A percentile compares a stretch with the other conserved stretches of the same genome.
Evolutionary conservation across 768 basidiomycete genomes (phyloP).

Genomic region (Pleurotus platypus): DNA sequence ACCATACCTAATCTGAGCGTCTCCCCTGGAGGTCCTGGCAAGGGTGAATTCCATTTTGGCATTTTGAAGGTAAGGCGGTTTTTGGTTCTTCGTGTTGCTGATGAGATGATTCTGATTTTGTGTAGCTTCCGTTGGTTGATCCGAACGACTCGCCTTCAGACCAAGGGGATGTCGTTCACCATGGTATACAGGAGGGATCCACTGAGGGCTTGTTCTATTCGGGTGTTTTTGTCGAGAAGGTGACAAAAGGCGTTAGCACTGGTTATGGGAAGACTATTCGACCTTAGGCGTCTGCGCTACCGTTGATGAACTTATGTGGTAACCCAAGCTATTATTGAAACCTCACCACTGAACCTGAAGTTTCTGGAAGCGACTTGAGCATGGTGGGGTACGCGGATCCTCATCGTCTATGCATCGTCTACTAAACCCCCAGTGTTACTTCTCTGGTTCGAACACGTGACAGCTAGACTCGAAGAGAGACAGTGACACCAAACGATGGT

Average conservation of each 20-base stretch:
- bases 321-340: too few species aligned
- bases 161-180: constrained; percentile 52
- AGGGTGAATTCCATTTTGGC: constrained; percentile 62
- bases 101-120: not conserved
- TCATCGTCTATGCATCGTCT: too few species aligned
- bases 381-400: too few species aligned
- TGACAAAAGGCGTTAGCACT: constrained; percentile 32
- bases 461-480: too few species aligned
- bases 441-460: too few species aligned
- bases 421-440: too few species aligned
- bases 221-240: constrained; percentile 52
- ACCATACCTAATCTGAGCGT: constrained; percentile 35
- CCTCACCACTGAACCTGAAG: too few species aligned
- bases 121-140: constrained; percentile 52
- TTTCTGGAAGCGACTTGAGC: too few species aligned
- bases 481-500: too few species aligned
- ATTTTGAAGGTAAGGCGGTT: constrained; percentile 47
- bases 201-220: constrained; percentile 44
- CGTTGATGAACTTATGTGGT: too few species aligned
- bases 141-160: constrained; percentile 39
- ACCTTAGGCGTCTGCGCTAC: too few species aligned
- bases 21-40: constrained; percentile 36
- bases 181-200: too few species aligned
- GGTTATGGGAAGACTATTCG: constrained; percentile 18
- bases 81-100: not conserved